A percentile compares a stretch with the other conserved stretches of the same genome.
These are phyloP conservation scores for Closterium sp. DNA, from an alignment of 139 green algal species.

Conservation along the genomic window DNA sequence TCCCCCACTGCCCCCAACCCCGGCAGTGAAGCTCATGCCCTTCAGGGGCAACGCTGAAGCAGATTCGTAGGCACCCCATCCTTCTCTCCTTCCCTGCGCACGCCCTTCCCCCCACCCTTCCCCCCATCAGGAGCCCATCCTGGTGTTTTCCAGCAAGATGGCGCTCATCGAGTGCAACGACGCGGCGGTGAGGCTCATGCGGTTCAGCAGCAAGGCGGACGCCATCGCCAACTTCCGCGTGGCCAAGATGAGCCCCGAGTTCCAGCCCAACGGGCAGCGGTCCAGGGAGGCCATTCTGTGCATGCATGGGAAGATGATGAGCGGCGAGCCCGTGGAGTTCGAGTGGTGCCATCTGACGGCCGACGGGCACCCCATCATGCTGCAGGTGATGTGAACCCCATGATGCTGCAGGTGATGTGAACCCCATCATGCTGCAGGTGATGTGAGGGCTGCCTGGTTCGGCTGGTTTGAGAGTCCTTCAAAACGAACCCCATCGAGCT, in stretches of 20 bases:
- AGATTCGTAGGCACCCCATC: too few relatives aligned
- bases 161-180: neutral
- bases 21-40: too few relatives aligned
- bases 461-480: too few relatives aligned
- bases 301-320: neutral
- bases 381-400: too few relatives aligned
- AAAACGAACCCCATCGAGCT: too few relatives aligned
- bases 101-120: too few relatives aligned
- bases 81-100: too few relatives aligned
- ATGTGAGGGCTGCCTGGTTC: too few relatives aligned
- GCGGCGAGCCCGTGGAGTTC: neutral
- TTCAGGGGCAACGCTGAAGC: too few relatives aligned
- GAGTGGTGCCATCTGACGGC: neutral
- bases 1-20: too few relatives aligned
- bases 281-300: neutral
- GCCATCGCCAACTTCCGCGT: neutral
- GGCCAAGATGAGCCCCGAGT: neutral
- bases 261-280: neutral
- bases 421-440: too few relatives aligned
- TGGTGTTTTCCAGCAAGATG: neutral
- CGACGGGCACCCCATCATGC: neutral
- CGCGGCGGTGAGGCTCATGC: neutral
- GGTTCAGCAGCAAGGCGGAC: neutral
- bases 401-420: too few relatives aligned
- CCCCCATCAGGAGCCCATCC: neutral